Evolutionary conservation across 257 asterid species (phyloP), one percentile per base, ranked within the genome.

Genomic region (Solanum raphanifolium): DNA sequence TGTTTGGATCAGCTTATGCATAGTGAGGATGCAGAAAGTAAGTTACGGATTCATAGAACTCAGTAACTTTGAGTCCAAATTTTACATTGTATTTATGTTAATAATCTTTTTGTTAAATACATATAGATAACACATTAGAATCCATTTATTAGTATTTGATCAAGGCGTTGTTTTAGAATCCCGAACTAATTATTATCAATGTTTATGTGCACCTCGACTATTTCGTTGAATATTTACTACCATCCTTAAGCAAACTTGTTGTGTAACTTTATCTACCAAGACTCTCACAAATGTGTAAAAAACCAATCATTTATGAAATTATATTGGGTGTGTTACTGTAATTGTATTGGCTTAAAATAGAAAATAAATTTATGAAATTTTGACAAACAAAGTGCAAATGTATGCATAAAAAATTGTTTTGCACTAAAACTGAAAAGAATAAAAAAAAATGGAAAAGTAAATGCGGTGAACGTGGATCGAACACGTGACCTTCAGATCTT

Each of bases 391-490:
- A 60, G 69, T 23, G 27, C 13, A 7, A 60, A 9, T 60, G 11
- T 60, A 23, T 60, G 69, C 29, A 60, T 60, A 23, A 60, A 23
- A 55, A 7, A 0, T 1, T 55, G 69, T 60, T 60, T 60, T 60
- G 69, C 3, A 60, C 13, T 52, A 52, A 66, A 66, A 66, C 20
- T 66, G 34, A 25, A 52, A 16, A 48, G 7, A 15, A 0, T 38
- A 5, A 38, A 9, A 12, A 9, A 52, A 16, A 2, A 2, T 5
- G 6, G 0, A 27, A 27, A 29, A 6, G 0, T 0, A 6, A 69
- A 13, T 69, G 97, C 98, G 96, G 98, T 94, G 98, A 94, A 87
- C 98, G 98, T 94, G 98, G 98, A 95, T 94, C 98, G 96, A 94
- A 95, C 98, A 94, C 98, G 98, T 87, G 96, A 93, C 98, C 98